phyloP scores from a whole-genome alignment of 768 basidiomycete species.

The Bullera alba region DNA sequence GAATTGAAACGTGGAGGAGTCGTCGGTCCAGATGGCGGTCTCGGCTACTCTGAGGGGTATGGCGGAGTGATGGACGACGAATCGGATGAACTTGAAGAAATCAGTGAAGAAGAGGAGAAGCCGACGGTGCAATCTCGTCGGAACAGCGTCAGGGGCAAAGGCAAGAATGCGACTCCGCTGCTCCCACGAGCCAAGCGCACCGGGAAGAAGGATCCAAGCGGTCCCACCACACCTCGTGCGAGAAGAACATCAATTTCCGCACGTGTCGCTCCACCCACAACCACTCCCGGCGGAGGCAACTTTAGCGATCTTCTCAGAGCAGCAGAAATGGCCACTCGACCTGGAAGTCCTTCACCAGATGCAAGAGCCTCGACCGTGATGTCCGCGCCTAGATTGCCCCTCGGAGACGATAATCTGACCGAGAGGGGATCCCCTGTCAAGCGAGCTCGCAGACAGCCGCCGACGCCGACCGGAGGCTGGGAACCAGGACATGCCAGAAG shows the following conservation, averaged over 20 bases:
- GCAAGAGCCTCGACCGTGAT: slow-evolving; percentile 2
- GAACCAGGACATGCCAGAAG: not conserved
- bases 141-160: slow-evolving; percentile 16
- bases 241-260: slow-evolving; percentile 1
- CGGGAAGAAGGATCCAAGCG: slow-evolving; percentile 16
- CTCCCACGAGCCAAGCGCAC: slow-evolving; percentile 17
- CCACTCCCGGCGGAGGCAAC: slow-evolving; percentile 39
- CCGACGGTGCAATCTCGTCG: slow-evolving; percentile 1
- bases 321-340: slow-evolving; percentile 35
- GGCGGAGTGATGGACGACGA: slow-evolving; percentile 14
- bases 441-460: not conserved
- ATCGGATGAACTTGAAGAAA: slow-evolving; percentile 22
- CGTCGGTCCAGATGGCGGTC: slow-evolving; percentile 38
- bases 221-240: slow-evolving; percentile 18
- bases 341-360: slow-evolving; percentile 22
- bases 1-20: slow-evolving; percentile 31
- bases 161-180: slow-evolving; percentile 14
- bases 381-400: slow-evolving; percentile 10
- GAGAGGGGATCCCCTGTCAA: slow-evolving; percentile 19
- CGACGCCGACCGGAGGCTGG: not conserved
- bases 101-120: slow-evolving; percentile 18
- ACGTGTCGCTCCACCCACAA: slow-evolving; percentile 14
- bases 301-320: slow-evolving; percentile 36
- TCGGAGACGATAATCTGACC: slow-evolving; percentile 12
- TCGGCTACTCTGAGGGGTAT: slow-evolving; percentile 40